Base-by-base conservation (phyloP, 768 basidiomycete genomes). In the Kwoniella dendrophila region DNA sequence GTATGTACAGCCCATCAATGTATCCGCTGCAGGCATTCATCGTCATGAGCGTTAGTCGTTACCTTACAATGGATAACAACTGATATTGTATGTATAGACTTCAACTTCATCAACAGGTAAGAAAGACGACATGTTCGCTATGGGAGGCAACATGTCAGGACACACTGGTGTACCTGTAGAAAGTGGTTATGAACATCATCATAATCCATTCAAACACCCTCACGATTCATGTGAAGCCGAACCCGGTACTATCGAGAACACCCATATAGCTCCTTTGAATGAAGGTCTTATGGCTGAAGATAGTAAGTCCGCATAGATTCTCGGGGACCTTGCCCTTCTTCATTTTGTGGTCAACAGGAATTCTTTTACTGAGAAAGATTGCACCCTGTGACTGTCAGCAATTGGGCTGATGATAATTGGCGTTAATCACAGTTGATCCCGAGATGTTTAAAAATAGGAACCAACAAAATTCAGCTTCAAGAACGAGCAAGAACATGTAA, bases 211-310 rank as follows among this genome's bases (percentile, higher is more conserved):
- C 10, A 45, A 57, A 36, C 36, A 53, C 16, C 36, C 26, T n/a
- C 44, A 43, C 48, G 63, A 68, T 26, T 56, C 60, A 4, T 48
- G 67, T 27, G 66, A 68, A 53, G 66, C 63, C 24, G 45, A 44
- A 32, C 63, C 60, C 14, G 69, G 69, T 3, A 34, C 68, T n/a
- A 71, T 68, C 49, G 69, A 71, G 43, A 41, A 38, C 3, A 68
- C 69, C n/a, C 63, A 71, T 36, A 34, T 71, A 4, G 69, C 69
- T 14, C 69, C 69, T 4, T 44, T 71, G 2, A 64, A 64, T 14
- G 56, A 68, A 22, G 66, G 66, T 22, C 65, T 66, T 22, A 61
- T 71, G 7, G 69, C 66, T 18, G 59, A 54, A 11, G 69, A 67
- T 38, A 66, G 69, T 71, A 52, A 64, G 69, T 67, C 34, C n/a